Evolutionary conservation across 768 basidiomycete genomes (phyloP).

Genomic region (Leccinum uliginosum): DNA sequence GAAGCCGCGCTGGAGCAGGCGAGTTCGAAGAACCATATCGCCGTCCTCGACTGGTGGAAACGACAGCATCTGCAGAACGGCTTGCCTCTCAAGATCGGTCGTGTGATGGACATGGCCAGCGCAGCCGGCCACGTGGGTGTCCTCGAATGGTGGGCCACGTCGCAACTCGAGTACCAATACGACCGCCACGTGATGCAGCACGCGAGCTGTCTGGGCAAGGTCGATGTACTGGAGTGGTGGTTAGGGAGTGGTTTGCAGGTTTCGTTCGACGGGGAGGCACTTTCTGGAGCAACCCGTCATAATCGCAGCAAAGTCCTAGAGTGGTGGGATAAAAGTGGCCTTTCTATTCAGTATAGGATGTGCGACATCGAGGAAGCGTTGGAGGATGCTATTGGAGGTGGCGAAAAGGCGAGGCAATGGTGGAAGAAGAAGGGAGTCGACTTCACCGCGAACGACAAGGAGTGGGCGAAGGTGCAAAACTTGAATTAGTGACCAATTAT

Average conservation of each 20-base stretch:
- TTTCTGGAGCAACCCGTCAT: slow-evolving; percentile 76
- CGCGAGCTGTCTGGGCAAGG: slow-evolving; percentile 75
- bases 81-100: slow-evolving; percentile 73
- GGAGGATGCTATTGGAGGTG: slow-evolving; percentile 83
- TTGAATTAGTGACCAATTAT: slow-evolving; percentile 47
- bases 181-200: slow-evolving; percentile 73
- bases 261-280: slow-evolving; percentile 74
- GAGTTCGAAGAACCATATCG: slow-evolving; percentile 71
- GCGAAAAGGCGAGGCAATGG: slow-evolving; percentile 70
- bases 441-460: slow-evolving; percentile 78
- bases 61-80: slow-evolving; percentile 43
- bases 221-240: slow-evolving; percentile 85
- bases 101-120: slow-evolving; percentile 82
- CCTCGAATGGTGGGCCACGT: slow-evolving; percentile 83
- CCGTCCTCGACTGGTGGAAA: slow-evolving; percentile 83
- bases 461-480: slow-evolving; percentile 83
- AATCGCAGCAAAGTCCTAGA: slow-evolving; percentile 78
- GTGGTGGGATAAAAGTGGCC: slow-evolving; percentile 82
- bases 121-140: slow-evolving; percentile 71
- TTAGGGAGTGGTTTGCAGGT: slow-evolving; percentile 69
- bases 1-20: slow-evolving; percentile 78
- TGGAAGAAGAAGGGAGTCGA: slow-evolving; percentile 80
- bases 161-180: slow-evolving; percentile 74
- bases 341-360: slow-evolving; percentile 82
- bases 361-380: slow-evolving; percentile 91